Conservation (phyloP, 2,329 filamentous ascomycete species). For the Cladophialophora yegresii region DNA sequence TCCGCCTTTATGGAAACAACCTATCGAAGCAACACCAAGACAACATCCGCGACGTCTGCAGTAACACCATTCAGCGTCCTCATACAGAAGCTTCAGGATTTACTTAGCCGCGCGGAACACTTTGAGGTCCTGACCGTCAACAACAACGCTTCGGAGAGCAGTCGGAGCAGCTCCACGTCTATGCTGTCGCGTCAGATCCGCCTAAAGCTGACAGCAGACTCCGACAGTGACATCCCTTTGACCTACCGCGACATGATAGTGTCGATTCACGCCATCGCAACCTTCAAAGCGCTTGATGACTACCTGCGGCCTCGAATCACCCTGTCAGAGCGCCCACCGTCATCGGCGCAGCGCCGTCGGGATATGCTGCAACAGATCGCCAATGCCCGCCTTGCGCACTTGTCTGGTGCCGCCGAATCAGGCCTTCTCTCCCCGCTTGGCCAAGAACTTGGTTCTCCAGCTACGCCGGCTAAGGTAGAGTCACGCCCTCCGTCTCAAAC, state of each 20-base stretch:
- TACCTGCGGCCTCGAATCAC: constrained; percentile 89
- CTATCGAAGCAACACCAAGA: constrained; percentile 61
- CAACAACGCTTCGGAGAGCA: constrained; percentile 86
- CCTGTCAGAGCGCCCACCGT: constrained; percentile 72
- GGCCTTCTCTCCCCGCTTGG: constrained; percentile 37
- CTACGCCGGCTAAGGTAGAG: constrained; percentile 15
- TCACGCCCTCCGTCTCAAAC: constrained; percentile 49
- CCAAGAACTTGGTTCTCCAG: constrained; percentile 29
- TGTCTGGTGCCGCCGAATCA: constrained; percentile 43
- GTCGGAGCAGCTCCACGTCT: constrained; percentile 84
- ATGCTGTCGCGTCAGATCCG: constrained; percentile 97
- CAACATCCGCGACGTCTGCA: constrained; percentile 64
- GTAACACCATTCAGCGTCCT: constrained; percentile 86
- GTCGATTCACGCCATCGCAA: constrained; percentile 96
- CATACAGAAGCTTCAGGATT: constrained; percentile 90
- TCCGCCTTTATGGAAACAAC: constrained; percentile 85
- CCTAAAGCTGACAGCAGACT: constrained; percentile 83
- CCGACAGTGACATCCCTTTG: constrained; percentile 83
- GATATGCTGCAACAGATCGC: constrained; percentile 72
- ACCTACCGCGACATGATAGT: constrained; percentile 95
- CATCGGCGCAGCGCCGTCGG: constrained; percentile 60
- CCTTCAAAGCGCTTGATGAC: constrained; percentile 94
- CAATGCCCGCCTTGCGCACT: constrained; percentile 64
- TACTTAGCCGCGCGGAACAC: constrained; percentile 94
- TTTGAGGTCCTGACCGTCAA: constrained; percentile 97